Evolutionary conservation across 2,329 filamentous ascomycete species (phyloP).

Genomic region (Fusarium staphyleae): DNA sequence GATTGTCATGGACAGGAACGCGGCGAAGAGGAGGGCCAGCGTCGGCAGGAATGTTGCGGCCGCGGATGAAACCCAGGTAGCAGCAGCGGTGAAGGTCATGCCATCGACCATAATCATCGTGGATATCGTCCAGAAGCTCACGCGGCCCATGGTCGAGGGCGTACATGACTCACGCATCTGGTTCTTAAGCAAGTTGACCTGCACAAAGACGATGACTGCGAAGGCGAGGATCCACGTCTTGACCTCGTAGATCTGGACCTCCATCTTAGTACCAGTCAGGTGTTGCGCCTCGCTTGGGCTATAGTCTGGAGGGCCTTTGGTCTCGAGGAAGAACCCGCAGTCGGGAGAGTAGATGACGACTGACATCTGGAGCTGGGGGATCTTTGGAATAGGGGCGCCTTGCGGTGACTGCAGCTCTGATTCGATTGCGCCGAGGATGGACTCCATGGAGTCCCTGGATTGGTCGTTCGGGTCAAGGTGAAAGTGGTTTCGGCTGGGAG

Average conservation of each 20-base stretch:
- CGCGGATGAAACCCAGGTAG: conserved; percentile 63
- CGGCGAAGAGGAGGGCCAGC: conserved; percentile 57
- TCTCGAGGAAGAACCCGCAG: conserved; percentile 71
- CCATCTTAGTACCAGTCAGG: conserved; percentile 66
- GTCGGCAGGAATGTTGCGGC: conserved; percentile 64
- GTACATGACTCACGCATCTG: conserved; percentile 73
- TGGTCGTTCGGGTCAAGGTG: conserved; percentile 45
- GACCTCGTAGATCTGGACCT: conserved; percentile 63
- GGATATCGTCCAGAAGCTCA: conserved; percentile 69
- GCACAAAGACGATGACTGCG: conserved; percentile 63
- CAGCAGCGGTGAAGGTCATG: conserved; percentile 63
- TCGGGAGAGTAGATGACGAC: conserved; percentile 72
- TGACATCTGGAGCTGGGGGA: conserved; percentile 67
- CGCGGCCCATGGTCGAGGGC: conserved; percentile 70
- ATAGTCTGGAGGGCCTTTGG: conserved; percentile 67
- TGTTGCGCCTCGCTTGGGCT: conserved; percentile 60
- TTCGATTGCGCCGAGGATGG: conserved; percentile 63
- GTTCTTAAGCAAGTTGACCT: conserved; percentile 66
- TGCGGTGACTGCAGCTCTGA: conserved; percentile 67
- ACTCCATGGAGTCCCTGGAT: conserved; percentile 38
- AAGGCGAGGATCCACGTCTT: conserved; percentile 67
- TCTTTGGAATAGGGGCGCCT: conserved; percentile 62
- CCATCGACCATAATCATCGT: conserved; percentile 70
- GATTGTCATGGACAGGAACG: conserved; percentile 64
- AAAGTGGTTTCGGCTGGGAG: conserved; percentile 52